Base-by-base conservation (phyloP, 2,329 filamentous ascomycete species). In the Paraconiothyrium sp. region DNA sequence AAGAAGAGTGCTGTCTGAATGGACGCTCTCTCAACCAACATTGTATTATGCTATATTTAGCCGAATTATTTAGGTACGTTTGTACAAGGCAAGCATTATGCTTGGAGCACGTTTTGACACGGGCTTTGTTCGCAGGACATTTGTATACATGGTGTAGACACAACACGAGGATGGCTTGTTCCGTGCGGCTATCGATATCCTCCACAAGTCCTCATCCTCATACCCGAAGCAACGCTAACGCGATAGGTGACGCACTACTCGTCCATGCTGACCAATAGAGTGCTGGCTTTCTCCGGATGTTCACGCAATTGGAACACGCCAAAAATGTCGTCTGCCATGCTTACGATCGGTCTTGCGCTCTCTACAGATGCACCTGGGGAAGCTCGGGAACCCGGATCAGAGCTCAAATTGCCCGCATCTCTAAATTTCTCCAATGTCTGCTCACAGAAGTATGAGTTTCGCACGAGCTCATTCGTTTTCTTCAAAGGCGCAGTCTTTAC, bases 321-420 rank as follows among this genome's bases (percentile, higher is more conserved):
- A 20, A 20, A 20, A 20, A 20, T 20, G 20, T 20, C 14, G 35
- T 39, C 7, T 14, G 35, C 44, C 14, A 13, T 27, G 20, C 9
- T 22, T 22, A 46, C n/a, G 43, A 3, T 14, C 44, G 22, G 20
- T 27, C 44, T 5, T 47, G 22, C 11, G 20, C 34, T 37, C 27
- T 16, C 30, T 14, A 35, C 20, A 20, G 20, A 20, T 20, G 20
- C 8, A 20, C 7, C 35, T 62, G 64, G 64, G 64, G 62, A 65
- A 62, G 64, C 64, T 67, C 64, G 64, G 64, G 58, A 56, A 34
- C 43, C 60, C 64, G 64, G 64, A 37, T 67, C 57, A 57, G 54
- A n/a, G 11, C 34, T 51, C 20, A 39, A 4, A 34, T 57, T 60
- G 60, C 48, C 52, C 16, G 20, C 20, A 20, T 20, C 20, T 20